Conservation (phyloP, 306 rosid species). For the Betula pendula region DNA sequence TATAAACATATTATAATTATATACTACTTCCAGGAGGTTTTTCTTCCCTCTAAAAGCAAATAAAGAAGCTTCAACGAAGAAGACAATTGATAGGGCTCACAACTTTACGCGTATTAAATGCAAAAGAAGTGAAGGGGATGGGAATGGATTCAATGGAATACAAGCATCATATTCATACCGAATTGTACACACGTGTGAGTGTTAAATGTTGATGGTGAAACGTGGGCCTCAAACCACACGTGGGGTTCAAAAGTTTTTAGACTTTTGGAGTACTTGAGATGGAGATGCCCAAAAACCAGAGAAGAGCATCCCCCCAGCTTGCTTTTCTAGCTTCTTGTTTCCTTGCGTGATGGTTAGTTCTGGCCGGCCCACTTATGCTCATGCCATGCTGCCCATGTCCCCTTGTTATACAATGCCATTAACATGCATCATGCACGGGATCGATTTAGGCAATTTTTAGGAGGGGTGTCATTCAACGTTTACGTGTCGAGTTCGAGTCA, state of each 20-base stretch:
- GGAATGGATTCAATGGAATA: background rate
- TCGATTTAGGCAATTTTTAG: no score
- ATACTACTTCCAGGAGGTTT: background rate
- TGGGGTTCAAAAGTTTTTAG: slow-evolving; percentile 34
- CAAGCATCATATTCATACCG: slow-evolving; percentile 2
- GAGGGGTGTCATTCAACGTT: no score
- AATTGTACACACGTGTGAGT: slow-evolving; percentile 48
- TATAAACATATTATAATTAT: background rate
- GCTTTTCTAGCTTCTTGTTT: slow-evolving; percentile 40
- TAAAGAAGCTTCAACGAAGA: background rate
- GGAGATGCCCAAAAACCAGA: slow-evolving; percentile 30
- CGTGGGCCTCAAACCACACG: slow-evolving; percentile 60
- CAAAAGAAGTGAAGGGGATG: slow-evolving; percentile 9
- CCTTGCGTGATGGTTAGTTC: slow-evolving; percentile 32
- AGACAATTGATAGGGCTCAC: slow-evolving; percentile 12
- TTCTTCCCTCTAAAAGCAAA: background rate
- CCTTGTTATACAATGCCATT: slow-evolving; percentile 13
- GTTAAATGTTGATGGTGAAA: slow-evolving; percentile 38
- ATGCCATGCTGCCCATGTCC: background rate
- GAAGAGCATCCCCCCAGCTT: slow-evolving; percentile 30
- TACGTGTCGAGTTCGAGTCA: no score
- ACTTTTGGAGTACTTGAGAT: slow-evolving; percentile 23
- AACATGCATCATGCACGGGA: background rate
- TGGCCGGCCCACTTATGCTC: slow-evolving; percentile 29
- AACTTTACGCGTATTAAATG: slow-evolving; percentile 17